Evolutionary conservation across 2,329 filamentous ascomycete genomes (phyloP).

Genomic region (Aureobasidium pullulans): DNA sequence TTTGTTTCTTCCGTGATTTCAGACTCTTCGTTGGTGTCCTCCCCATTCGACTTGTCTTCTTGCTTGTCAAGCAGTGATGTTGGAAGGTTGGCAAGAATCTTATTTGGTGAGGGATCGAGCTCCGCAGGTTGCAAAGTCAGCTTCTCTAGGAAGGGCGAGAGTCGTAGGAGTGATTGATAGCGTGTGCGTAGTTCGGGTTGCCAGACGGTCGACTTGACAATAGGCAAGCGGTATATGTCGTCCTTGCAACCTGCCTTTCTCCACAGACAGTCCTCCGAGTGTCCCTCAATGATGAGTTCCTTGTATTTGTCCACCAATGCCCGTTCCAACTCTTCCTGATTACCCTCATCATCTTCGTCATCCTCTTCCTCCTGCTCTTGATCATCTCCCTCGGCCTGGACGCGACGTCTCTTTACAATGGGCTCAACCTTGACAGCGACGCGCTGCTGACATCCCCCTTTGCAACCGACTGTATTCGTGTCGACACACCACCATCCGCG

Average conservation of each 20-base stretch:
- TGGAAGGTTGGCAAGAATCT: slow-evolving; percentile 24
- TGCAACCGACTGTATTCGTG: slow-evolving; percentile 75
- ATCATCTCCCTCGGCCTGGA: neutral
- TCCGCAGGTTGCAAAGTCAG: slow-evolving; percentile 14
- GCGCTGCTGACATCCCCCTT: slow-evolving; percentile 72
- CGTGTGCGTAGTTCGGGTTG: slow-evolving; percentile 27
- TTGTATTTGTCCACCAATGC: slow-evolving; percentile 70
- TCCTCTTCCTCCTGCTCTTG: slow-evolving; percentile 39
- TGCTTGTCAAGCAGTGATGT: slow-evolving; percentile 18
- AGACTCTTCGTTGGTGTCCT: neutral
- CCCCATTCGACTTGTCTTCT: neutral
- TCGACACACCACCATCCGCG: slow-evolving; percentile 82
- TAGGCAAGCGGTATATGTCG: slow-evolving; percentile 55
- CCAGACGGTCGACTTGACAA: slow-evolving; percentile 30
- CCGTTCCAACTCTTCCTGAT: slow-evolving; percentile 41
- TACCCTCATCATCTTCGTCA: slow-evolving; percentile 18
- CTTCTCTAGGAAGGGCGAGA: slow-evolving; percentile 21
- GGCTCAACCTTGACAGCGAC: slow-evolving; percentile 59
- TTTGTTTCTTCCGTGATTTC: neutral
- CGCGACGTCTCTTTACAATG: slow-evolving; percentile 6
- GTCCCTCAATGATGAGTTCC: slow-evolving; percentile 64
- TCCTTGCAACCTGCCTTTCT: slow-evolving; percentile 77
- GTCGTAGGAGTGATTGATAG: slow-evolving; percentile 21
- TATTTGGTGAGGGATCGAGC: slow-evolving; percentile 19
- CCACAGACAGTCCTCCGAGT: slow-evolving; percentile 81